phyloP scores from a whole-genome alignment of 2,329 filamentous ascomycete genomes.

The Neocatenulostroma microsporum region DNA sequence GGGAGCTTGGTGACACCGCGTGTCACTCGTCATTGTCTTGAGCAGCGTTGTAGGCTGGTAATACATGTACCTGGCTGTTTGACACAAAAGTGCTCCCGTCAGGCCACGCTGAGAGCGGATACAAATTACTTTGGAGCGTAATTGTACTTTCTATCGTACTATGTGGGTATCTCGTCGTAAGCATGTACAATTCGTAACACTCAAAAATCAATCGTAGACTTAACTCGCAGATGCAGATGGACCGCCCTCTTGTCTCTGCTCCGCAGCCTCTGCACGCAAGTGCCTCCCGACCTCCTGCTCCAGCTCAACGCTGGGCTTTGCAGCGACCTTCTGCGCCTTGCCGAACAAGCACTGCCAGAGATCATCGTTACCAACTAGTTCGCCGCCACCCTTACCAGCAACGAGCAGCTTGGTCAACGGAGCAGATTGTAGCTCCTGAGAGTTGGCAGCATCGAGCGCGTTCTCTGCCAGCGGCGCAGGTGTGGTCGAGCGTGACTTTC shows the following conservation, averaged over 20 bases:
- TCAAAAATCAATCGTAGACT: too few species aligned
- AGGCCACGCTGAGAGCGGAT: too few species aligned
- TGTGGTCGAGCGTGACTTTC: conserved; percentile 24
- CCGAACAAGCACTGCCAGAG: conserved; percentile 88
- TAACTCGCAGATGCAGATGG: background rate
- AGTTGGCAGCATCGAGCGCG: conserved; percentile 73
- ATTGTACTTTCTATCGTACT: too few species aligned
- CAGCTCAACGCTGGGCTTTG: conserved; percentile 15
- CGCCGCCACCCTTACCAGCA: conserved; percentile 63
- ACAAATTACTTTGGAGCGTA: too few species aligned
- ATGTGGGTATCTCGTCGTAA: too few species aligned
- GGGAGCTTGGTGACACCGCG: too few species aligned
- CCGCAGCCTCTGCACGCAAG: conserved; percentile 49
- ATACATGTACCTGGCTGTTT: too few species aligned
- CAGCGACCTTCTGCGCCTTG: conserved; percentile 26
- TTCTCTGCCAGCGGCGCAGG: conserved; percentile 41
- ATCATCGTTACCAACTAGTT: conserved; percentile 69
- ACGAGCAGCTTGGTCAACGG: conserved; percentile 62
- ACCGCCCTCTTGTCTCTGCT: conserved; percentile 21
- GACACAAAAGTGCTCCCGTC: too few species aligned
- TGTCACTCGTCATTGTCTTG: too few species aligned
- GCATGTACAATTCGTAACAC: too few species aligned
- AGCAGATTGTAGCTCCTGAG: conserved; percentile 69
- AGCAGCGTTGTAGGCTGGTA: background rate
- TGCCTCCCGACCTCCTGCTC: conserved; percentile 41